Base-by-base conservation (phyloP, 495 filamentous ascomycete species). In the Daldinia loculata region DNA sequence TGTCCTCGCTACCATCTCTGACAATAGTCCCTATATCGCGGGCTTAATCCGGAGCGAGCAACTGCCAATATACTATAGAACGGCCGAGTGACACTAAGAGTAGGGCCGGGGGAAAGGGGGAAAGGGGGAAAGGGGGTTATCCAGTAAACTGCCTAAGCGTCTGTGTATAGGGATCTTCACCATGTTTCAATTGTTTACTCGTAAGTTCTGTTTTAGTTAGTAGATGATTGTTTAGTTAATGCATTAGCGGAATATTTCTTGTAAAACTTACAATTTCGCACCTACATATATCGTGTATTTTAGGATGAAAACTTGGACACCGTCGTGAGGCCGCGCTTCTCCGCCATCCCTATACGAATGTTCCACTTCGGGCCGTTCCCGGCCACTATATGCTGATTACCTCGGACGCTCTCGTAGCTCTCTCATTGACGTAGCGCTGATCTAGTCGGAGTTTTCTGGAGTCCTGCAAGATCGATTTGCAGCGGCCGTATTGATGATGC, bases 401-500 rank as follows among this genome's bases (percentile, higher is more conserved):
- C 26, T 53, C 27, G 26, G 27, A 53, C 24, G 15, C 15, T 53
- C 26, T 53, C 27, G 12, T 30, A 2, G 14, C 27, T 17, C 27
- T 17, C 26, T 9, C 15, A 30, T 30, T 14, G 26, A 53, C 11
- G 26, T 29, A 30, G 27, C 0, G 27, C 24, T 30, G 9, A 30
- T 30, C 50, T 53, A n/a, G 27, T 53, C 43, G 43, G 50, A 17
- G 50, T 53, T 53, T 30, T 27, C 50, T 53, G 26, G 27, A 53
- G 27, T 53, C 26, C 50, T 29, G 50, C 26, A 53, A 29, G 50
- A 53, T 53, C 50, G 50, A 27, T 30, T 53, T 53, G 26, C 50
- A 17, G 24, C 27, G 24, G 50, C 12, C 19, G 43, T 24, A 12
- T 24, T 48, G 4, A 30, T 53, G 26, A 53, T 53, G 50, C 50